phyloP scores from a whole-genome alignment of 2,329 filamentous ascomycete species.

The Penicillium sp. region DNA sequence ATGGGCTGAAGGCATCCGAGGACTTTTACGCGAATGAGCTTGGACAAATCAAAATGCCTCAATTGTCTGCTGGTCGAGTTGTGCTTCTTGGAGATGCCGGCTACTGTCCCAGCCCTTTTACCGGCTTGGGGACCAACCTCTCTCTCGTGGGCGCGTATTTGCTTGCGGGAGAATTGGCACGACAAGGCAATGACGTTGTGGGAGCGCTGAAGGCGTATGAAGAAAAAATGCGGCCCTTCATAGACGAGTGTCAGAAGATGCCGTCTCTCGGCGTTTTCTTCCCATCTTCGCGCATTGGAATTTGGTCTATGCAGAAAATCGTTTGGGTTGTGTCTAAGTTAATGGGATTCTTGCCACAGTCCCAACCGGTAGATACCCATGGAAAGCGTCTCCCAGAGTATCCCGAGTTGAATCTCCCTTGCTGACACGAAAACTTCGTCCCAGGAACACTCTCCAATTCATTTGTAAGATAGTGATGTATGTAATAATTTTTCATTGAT shows the following conservation, averaged over 20 bases:
- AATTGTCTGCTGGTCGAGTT: conserved; percentile 30
- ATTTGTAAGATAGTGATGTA: too few species aligned
- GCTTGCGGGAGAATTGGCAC: conserved; percentile 49
- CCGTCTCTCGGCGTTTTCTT: too few species aligned
- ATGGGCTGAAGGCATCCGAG: conserved; percentile 35
- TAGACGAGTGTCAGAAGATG: background rate
- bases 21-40: conserved; percentile 45
- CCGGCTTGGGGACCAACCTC: conserved; percentile 33
- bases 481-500: too few species aligned
- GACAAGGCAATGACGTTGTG: conserved; percentile 19
- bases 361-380: too few species aligned
- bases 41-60: conserved; percentile 30
- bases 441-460: too few species aligned
- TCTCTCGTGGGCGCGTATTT: conserved; percentile 48
- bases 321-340: too few species aligned
- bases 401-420: too few species aligned
- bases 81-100: conserved; percentile 42
- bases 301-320: too few species aligned
- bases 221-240: background rate
- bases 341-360: too few species aligned
- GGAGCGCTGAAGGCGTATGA: conserved; percentile 14
- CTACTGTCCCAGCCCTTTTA: conserved; percentile 31
- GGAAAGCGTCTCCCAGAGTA: too few species aligned
- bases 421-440: too few species aligned
- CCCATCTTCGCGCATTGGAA: too few species aligned